Base-by-base conservation (phyloP, 768 basidiomycete species). In the Psilocybe azurescens region DNA sequence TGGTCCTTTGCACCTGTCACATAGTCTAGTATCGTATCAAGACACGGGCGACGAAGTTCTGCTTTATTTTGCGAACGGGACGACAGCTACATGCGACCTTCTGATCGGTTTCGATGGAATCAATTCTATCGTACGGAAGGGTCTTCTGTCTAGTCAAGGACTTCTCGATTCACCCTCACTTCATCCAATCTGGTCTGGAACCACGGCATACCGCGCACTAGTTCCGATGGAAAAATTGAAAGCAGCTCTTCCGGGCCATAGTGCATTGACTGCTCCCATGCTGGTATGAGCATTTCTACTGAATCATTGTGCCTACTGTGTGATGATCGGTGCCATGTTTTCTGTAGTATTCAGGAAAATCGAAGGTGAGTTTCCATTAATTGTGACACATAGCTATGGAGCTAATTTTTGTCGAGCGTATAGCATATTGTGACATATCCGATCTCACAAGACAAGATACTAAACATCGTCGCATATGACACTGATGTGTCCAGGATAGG, bases 381-480 rank as follows among this genome's bases (percentile, higher is more conserved):
- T 74, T 1, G 24, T 24, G 24, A 24, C 87, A 87, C 69, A 16
- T 3, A 48, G 41, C 13, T n/a, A 33, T 14, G 30, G 16, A 29
- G 14, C 30, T 30, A 9, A 9, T 47, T 18, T 48, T 52, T 56
- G 36, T 24, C 10, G 24, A 30, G 51, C 6, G 16, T 13, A 29
- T 51, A 87, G 85, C 80, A 83, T 68, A 58, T 84, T 16, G 72
- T 86, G 2, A 75, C 74, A 0, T 88, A 88, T 69, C 79, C 83
- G 0, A 78, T 88, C 11, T 80, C 83, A 1, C 74, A 78, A 36
- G 84, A 82, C 10, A 74, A 75, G 55, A 70, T 78, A 29, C 73
- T 88, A 61, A 88, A 86, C 63, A 71, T 86, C 32, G 84, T 78
- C 3, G 81, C 78, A 6, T 79, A 81, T 49, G 74, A 20, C 28